Percentiles rank a stretch among this genome's conserved stretches.
phyloP scores from a whole-genome alignment of 441 rosid species.

The Pelargonium fulgidum region DNA sequence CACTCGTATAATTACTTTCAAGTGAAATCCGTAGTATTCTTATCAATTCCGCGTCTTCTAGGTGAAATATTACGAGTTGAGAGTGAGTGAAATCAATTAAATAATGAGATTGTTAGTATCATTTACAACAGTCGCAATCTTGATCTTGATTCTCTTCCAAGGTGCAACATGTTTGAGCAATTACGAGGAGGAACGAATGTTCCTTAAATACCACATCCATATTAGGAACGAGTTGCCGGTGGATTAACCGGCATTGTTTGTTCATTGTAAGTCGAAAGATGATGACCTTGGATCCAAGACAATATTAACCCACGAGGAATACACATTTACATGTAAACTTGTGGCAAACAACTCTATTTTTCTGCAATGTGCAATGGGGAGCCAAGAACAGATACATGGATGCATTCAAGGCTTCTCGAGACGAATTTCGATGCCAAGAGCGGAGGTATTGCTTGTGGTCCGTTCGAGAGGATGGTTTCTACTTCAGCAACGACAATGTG shows the following conservation, averaged over 20 bases:
- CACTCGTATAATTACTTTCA: no score
- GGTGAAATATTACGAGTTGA: no score
- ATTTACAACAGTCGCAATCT: no score
- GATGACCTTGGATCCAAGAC: conserved; percentile 10
- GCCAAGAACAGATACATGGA: neutral
- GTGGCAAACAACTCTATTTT: conserved; percentile 9
- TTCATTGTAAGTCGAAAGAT: conserved; percentile 15
- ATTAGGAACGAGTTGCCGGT: neutral
- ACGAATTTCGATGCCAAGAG: conserved; percentile 1
- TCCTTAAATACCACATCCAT: conserved; percentile 7
- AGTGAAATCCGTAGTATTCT: no score
- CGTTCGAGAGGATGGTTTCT: conserved; percentile 14
- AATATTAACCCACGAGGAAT: neutral
- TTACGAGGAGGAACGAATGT: neutral
- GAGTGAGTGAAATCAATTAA: no score
- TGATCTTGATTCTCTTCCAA: no score
- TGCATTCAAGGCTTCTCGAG: conserved; percentile 4
- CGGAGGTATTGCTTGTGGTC: conserved; percentile 19
- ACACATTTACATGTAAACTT: neutral
- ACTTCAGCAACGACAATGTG: conserved; percentile 11
- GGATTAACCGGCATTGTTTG: neutral
- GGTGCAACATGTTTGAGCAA: no score
- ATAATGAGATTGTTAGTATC: no score
- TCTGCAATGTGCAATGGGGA: conserved; percentile 11
- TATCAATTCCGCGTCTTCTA: no score